These are phyloP conservation scores for Plenodomus lindquistii DNA, from an alignment of 2,329 filamentous ascomycete species.

Conservation along the genomic window DNA sequence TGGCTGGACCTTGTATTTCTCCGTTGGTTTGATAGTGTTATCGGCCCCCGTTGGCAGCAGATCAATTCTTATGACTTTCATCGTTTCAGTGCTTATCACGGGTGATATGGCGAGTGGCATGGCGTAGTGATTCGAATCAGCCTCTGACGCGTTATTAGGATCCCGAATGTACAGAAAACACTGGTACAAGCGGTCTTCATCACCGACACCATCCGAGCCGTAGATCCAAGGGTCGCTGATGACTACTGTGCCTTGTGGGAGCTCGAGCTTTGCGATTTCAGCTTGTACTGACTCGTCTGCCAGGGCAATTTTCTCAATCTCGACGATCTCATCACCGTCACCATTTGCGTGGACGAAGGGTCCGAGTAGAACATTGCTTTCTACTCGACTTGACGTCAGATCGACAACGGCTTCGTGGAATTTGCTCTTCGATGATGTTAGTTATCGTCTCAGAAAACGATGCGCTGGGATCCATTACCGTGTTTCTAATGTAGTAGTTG, in stretches of 20 bases:
- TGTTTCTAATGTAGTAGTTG: constrained; percentile 63
- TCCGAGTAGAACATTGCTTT: constrained; percentile 63
- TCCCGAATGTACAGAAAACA: constrained; percentile 70
- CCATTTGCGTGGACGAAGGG: constrained; percentile 60
- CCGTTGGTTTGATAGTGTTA: constrained; percentile 58
- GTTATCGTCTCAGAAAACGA: not conserved
- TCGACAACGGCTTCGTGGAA: constrained; percentile 65
- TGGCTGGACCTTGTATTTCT: constrained; percentile 62
- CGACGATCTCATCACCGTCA: constrained; percentile 64
- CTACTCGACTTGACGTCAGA: constrained; percentile 55
- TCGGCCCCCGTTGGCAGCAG: constrained; percentile 69
- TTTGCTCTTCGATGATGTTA: constrained; percentile 54
- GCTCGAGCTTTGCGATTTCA: constrained; percentile 62
- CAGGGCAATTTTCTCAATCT: constrained; percentile 61
- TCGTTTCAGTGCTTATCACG: constrained; percentile 64
- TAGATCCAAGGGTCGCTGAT: constrained; percentile 73
- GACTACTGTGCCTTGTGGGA: constrained; percentile 61
- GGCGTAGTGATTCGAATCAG: constrained; percentile 71
- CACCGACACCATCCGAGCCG: constrained; percentile 54
- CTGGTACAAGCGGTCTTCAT: constrained; percentile 59
- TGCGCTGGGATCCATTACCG: constrained; percentile 51
- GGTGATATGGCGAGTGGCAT: constrained; percentile 69
- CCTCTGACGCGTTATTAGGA: constrained; percentile 60
- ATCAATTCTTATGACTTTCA: constrained; percentile 71
- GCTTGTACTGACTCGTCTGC: constrained; percentile 60